These are phyloP conservation scores for Phytophthora tubulina DNA, from an alignment of 352 stramenopile genomes.

Conservation along the genomic window DNA sequence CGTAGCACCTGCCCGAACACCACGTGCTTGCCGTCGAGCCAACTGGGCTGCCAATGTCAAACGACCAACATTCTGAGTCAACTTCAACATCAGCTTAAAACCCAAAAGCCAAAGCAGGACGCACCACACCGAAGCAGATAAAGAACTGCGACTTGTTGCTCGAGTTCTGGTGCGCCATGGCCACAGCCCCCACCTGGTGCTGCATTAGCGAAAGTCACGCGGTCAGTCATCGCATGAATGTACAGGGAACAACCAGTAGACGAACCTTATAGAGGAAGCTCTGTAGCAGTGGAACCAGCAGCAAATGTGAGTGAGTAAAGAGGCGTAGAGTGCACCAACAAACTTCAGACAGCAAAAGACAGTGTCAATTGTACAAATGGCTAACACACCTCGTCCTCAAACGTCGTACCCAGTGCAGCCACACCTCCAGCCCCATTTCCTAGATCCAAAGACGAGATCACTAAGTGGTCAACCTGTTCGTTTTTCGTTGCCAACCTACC, in stretches of 20 bases:
- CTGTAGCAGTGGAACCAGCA: constrained; percentile 55
- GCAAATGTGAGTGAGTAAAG: background rate
- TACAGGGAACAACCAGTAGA: background rate
- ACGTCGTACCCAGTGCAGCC: constrained; percentile 94
- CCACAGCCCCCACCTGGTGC: constrained; percentile 93
- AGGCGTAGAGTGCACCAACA: too few relatives aligned
- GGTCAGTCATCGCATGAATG: background rate
- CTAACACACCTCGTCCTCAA: constrained; percentile 94
- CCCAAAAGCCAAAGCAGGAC: background rate
- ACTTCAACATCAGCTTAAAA: constrained; percentile 18
- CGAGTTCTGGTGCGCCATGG: constrained; percentile 97
- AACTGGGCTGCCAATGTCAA: constrained; percentile 55
- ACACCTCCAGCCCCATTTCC: constrained; percentile 94
- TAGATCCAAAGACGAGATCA: constrained; percentile 10
- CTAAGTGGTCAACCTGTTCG: too few relatives aligned
- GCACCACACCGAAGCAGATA: constrained; percentile 92
- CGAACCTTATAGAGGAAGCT: constrained; percentile 83
- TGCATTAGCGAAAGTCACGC: constrained; percentile 36
- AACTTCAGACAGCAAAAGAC: background rate
- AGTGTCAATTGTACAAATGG: background rate
- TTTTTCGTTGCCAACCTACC: constrained; percentile 41
- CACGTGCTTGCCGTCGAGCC: constrained; percentile 98
- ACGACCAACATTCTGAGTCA: constrained; percentile 32
- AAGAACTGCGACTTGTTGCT: constrained; percentile 99
- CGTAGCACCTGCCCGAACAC: constrained; percentile 93